Evolutionary conservation across 129 eudicot genomes (phyloP).

Genomic region (Solidago caesia): DNA sequence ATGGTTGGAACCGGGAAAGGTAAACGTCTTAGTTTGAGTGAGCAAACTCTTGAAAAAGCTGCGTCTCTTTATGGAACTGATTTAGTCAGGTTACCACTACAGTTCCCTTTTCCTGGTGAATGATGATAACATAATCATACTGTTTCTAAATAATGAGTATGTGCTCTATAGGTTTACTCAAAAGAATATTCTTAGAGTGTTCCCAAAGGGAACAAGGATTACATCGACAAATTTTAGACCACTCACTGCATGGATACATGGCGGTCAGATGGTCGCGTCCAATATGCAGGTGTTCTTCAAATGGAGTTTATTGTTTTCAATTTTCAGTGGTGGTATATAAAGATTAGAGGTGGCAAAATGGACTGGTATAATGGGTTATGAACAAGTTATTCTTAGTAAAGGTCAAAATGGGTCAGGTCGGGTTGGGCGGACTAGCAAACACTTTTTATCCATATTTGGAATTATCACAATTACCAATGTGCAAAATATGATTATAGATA

Average conservation of each 20-base stretch:
- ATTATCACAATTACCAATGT: too few relatives aligned
- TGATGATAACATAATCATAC: neutral
- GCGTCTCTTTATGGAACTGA: conserved; percentile 54
- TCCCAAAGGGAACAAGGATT: conserved; percentile 86
- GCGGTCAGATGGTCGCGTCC: conserved; percentile 97
- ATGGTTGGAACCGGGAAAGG: conserved; percentile 40
- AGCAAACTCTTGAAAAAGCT: conserved; percentile 73
- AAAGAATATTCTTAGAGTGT: conserved; percentile 75
- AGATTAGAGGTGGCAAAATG: too few relatives aligned
- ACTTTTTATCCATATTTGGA: too few relatives aligned
- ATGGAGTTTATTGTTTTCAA: neutral
- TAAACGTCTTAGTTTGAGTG: conserved; percentile 79
- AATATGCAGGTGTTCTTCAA: conserved; percentile 85
- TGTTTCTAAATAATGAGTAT: conserved; percentile 2
- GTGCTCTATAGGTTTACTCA: conserved; percentile 68
- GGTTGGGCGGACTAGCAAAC: too few relatives aligned
- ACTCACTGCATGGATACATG: conserved; percentile 81
- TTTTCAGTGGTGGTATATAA: neutral
- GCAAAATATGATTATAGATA: too few relatives aligned
- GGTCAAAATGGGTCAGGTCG: too few relatives aligned
- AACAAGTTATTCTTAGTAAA: too few relatives aligned
- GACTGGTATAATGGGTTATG: too few relatives aligned
- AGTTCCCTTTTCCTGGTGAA: conserved; percentile 10
- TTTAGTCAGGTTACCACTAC: conserved; percentile 58
- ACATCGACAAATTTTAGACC: conserved; percentile 87